Conservation (phyloP, 2,329 filamentous ascomycete species). For the Colletotrichum theobromicola region DNA sequence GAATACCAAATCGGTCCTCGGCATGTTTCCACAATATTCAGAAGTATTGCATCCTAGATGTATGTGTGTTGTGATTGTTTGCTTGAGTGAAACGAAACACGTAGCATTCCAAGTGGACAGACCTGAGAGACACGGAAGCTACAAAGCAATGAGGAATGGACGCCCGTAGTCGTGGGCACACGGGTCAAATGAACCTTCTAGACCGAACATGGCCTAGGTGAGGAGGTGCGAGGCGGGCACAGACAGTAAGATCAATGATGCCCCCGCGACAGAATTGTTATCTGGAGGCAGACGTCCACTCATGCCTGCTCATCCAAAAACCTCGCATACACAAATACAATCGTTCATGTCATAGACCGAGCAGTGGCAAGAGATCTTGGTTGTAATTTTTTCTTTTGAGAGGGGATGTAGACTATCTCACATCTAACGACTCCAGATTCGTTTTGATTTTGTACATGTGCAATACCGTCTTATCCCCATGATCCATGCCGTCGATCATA, state of each 20-base stretch:
- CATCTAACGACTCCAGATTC: conserved; percentile 48
- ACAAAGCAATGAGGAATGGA: background rate
- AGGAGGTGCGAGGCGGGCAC: too few relatives aligned
- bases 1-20: background rate
- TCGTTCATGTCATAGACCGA: background rate
- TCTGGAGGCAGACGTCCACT: background rate
- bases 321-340: background rate
- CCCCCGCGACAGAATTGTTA: background rate
- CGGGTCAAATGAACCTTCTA: background rate
- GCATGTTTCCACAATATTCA: background rate
- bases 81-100: background rate
- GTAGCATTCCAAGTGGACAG: background rate
- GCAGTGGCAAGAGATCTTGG: background rate
- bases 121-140: background rate
- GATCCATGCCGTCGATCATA: conserved; percentile 47
- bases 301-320: background rate
- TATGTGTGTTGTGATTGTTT: background rate
- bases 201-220: background rate
- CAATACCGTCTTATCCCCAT: conserved; percentile 44
- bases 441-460: conserved; percentile 49
- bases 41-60: background rate
- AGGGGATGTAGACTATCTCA: conserved; percentile 62
- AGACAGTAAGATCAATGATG: too few relatives aligned
- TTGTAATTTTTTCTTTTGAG: conserved; percentile 41
- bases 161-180: background rate